These are phyloP conservation scores for Venturia pyrina DNA, from an alignment of 2,329 filamentous ascomycete genomes.

Conservation along the genomic window DNA sequence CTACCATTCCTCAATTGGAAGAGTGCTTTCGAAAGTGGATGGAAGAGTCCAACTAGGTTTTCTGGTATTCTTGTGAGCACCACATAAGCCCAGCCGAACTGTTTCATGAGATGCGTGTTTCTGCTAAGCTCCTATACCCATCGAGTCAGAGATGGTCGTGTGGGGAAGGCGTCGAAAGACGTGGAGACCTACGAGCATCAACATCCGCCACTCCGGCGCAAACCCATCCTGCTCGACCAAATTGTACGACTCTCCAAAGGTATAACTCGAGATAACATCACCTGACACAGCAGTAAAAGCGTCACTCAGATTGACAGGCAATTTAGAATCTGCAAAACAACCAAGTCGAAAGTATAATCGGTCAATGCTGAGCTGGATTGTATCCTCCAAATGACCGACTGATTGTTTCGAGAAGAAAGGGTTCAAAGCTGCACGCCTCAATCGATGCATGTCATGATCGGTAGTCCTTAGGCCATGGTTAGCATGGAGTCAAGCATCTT, in stretches of 20 bases:
- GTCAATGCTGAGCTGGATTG: conserved; percentile 15
- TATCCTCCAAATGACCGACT: conserved; percentile 17
- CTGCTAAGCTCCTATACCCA: conserved; percentile 18
- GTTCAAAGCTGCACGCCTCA: conserved; percentile 23
- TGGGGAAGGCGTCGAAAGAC: conserved; percentile 1
- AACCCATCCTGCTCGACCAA: conserved; percentile 18
- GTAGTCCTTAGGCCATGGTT: conserved; percentile 14
- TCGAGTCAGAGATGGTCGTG: background rate
- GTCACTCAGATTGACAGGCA: conserved; percentile 11
- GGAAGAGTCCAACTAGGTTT: conserved; percentile 17
- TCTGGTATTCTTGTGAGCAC: conserved; percentile 15
- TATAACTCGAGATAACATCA: conserved; percentile 18
- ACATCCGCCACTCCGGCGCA: conserved; percentile 13
- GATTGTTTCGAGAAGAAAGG: conserved; percentile 26
- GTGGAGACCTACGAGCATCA: conserved; percentile 12
- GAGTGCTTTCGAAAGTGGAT: conserved; percentile 19
- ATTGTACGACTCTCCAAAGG: conserved; percentile 17
- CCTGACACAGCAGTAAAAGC: conserved; percentile 15
- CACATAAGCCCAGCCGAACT: conserved; percentile 16
- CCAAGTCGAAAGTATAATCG: conserved; percentile 6
- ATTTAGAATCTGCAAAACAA: background rate
- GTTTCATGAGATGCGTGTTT: conserved; percentile 21
- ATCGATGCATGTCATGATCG: conserved; percentile 24
- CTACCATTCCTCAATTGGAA: conserved; percentile 20
- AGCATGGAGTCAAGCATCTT: background rate